Conservation (phyloP, 257 asterid species). For the Fraxinus quadrangulata region DNA sequence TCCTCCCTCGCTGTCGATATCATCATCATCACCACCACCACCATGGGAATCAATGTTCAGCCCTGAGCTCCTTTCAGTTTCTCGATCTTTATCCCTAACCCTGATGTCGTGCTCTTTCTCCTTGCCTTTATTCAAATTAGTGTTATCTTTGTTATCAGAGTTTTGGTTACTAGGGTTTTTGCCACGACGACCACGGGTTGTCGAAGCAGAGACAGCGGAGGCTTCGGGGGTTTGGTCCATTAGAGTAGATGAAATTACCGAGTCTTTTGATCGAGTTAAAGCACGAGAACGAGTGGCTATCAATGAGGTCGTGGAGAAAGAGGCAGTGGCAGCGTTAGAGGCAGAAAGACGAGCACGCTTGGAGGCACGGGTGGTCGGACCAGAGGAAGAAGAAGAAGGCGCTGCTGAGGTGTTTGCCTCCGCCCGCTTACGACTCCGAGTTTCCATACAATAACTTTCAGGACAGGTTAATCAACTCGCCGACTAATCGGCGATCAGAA, state of each 20-base stretch:
- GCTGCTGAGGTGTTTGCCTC: constrained; percentile 99
- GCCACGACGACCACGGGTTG: constrained; percentile 79
- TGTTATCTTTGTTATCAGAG: constrained; percentile 45
- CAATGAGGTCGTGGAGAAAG: constrained; percentile 39
- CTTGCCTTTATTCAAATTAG: constrained; percentile 80
- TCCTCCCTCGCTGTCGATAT: constrained; percentile 82
- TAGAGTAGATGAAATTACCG: constrained; percentile 38
- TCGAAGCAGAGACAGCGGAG: constrained; percentile 77
- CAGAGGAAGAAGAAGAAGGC: constrained; percentile 62
- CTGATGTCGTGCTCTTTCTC: constrained; percentile 78
- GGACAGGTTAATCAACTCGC: constrained; percentile 64
- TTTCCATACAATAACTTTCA: constrained; percentile 96
- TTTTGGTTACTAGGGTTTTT: constrained; percentile 59
- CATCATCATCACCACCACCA: constrained; percentile 77
- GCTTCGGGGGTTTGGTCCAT: constrained; percentile 83
- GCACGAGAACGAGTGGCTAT: constrained; percentile 72
- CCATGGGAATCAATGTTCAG: constrained; percentile 72
- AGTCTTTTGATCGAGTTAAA: constrained; percentile 44
- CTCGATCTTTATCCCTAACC: constrained; percentile 63
- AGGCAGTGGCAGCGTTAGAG: constrained; percentile 39
- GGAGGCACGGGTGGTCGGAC: constrained; percentile 78
- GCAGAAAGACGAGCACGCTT: constrained; percentile 80
- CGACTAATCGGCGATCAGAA: constrained; percentile 92
- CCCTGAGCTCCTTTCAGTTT: constrained; percentile 64
- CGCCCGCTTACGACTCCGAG: constrained; percentile 99